phyloP scores from a whole-genome alignment of 2,329 filamentous ascomycete genomes.

The Fusarium penzigii region DNA sequence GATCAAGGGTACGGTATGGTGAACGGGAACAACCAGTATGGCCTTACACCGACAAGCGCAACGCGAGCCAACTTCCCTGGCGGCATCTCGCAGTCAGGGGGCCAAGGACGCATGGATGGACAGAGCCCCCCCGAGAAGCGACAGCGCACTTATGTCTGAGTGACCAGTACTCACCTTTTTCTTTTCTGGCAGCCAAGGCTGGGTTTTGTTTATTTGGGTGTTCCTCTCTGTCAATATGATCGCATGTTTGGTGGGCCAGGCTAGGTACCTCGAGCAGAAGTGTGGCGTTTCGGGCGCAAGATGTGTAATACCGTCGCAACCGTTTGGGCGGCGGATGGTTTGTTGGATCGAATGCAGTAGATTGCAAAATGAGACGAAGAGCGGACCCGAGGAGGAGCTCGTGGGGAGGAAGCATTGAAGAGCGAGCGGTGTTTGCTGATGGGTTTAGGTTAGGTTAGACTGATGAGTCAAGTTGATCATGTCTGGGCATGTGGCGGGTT shows the following conservation, averaged over 20 bases:
- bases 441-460: too few species aligned
- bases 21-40: conserved; percentile 43
- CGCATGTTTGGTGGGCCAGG: conserved; percentile 15
- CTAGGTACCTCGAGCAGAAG: conserved; percentile 22
- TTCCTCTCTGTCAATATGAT: too few species aligned
- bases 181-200: too few species aligned
- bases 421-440: too few species aligned
- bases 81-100: conserved; percentile 24
- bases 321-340: not conserved
- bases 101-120: conserved; percentile 35
- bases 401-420: too few species aligned
- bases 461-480: too few species aligned
- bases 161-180: too few species aligned
- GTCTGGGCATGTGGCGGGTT: not conserved
- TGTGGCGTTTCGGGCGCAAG: conserved; percentile 26
- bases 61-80: conserved; percentile 31
- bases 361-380: too few species aligned
- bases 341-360: too few species aligned
- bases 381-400: too few species aligned
- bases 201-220: too few species aligned
- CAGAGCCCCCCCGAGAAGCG: conserved; percentile 54
- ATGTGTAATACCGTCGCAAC: conserved; percentile 9
- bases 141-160: conserved; percentile 41
- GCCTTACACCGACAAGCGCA: conserved; percentile 34
- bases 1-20: conserved; percentile 49